Conservation (phyloP, 1,139 yeast species). For the Arxiozyma telluris region DNA sequence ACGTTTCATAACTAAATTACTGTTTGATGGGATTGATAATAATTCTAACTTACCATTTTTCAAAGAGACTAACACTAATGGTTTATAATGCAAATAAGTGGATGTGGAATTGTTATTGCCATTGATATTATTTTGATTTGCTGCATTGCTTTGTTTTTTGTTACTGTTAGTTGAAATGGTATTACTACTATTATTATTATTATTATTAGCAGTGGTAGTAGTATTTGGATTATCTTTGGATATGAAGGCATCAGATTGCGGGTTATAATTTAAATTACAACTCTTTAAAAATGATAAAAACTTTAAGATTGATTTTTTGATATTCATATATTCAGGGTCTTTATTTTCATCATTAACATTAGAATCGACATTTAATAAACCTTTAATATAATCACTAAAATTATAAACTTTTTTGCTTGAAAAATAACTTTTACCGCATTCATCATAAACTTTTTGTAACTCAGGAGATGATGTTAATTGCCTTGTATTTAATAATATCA, state of each 20-base stretch:
- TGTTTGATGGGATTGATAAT: constrained; percentile 54
- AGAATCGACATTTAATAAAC: constrained; percentile 8
- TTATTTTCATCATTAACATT: constrained; percentile 5
- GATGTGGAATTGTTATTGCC: constrained; percentile 8
- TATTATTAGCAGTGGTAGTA: too few species aligned
- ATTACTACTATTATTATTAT: neutral
- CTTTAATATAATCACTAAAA: constrained; percentile 22
- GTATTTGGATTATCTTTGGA: constrained; percentile 8
- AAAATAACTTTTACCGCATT: constrained; percentile 28
- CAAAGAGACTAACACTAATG: constrained; percentile 65
- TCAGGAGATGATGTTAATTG: constrained; percentile 22
- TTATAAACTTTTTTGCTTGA: constrained; percentile 22
- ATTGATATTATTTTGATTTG: neutral
- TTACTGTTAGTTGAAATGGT: neutral
- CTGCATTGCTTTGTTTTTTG: neutral
- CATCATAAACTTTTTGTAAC: constrained; percentile 21
- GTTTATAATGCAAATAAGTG: constrained; percentile 29
- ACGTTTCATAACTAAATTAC: constrained; percentile 46
- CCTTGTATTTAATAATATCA: constrained; percentile 18
- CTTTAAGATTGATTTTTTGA: constrained; percentile 2
- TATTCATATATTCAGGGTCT: neutral
- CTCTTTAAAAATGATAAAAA: constrained; percentile 21
- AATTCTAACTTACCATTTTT: constrained; percentile 85
- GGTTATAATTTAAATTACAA: constrained; percentile 24
- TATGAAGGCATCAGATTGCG: constrained; percentile 21